These are phyloP conservation scores for Carex sylvatica DNA, from an alignment of 202 grass and related monocot species.

Conservation along the genomic window DNA sequence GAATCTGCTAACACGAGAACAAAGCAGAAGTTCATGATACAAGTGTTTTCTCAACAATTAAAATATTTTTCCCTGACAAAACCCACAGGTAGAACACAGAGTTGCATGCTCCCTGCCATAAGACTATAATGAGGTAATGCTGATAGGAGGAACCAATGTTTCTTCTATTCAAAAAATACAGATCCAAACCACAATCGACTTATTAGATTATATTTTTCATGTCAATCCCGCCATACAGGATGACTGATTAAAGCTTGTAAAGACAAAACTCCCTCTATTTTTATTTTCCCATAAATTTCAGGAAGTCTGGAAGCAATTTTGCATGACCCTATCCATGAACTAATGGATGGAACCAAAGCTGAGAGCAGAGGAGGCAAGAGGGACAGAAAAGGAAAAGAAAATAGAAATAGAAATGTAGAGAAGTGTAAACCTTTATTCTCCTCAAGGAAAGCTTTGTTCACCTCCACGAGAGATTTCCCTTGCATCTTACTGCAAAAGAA, in stretches of 20 bases:
- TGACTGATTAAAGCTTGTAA: background rate
- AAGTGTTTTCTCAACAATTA: background rate
- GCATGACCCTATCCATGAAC: background rate
- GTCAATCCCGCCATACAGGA: background rate
- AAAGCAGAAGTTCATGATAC: background rate
- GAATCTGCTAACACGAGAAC: conserved; percentile 45
- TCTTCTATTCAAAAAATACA: background rate
- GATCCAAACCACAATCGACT: background rate
- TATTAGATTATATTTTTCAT: background rate
- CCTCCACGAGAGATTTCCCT: conserved; percentile 84
- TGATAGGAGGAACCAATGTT: background rate
- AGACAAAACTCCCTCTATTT: background rate
- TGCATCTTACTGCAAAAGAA: conserved; percentile 72
- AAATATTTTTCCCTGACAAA: background rate
- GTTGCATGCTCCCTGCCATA: background rate
- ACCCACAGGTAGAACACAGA: background rate
- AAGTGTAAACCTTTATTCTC: conserved; percentile 61
- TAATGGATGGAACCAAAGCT: background rate
- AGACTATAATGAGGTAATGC: background rate
- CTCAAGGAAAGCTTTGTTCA: conserved; percentile 75
- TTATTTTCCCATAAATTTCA: background rate
- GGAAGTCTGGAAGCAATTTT: background rate
- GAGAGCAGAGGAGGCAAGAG: background rate
- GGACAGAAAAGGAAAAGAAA: background rate
- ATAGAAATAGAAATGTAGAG: conserved; percentile 17